These are phyloP conservation scores for Mycena citricolor DNA, from an alignment of 1,284 basidiomycete species.

Conservation along the genomic window DNA sequence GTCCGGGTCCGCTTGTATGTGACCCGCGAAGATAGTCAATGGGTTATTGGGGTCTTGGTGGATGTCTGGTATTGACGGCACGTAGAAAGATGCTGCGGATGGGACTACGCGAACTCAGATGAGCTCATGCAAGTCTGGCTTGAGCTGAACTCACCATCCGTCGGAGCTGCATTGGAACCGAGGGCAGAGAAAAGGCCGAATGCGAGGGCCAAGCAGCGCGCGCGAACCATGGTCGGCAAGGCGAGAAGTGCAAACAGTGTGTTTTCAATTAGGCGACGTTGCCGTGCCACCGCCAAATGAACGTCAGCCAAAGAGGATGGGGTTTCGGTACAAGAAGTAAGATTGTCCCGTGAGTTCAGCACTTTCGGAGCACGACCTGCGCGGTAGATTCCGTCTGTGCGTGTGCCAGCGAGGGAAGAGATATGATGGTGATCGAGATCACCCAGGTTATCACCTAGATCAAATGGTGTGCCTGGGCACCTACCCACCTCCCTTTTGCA, in stretches of 20 bases:
- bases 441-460: not conserved
- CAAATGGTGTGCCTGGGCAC: constrained; percentile 7
- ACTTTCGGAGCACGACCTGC: no score
- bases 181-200: constrained; percentile 11
- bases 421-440: no score
- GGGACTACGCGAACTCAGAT: constrained; percentile 46
- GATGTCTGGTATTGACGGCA: constrained; percentile 73
- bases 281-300: no score
- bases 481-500: constrained; percentile 21
- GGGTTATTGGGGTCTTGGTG: constrained; percentile 70
- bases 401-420: no score
- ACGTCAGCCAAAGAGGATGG: no score
- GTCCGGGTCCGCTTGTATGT: constrained; percentile 78
- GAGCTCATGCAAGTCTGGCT: not conserved
- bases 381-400: no score
- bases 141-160: constrained; percentile 43
- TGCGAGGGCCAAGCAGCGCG: constrained; percentile 17
- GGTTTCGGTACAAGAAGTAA: no score
- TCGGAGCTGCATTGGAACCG: constrained; percentile 37
- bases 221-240: constrained; percentile 13
- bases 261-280: no score
- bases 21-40: constrained; percentile 79
- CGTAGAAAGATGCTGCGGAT: constrained; percentile 84
- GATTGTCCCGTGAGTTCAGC: no score
- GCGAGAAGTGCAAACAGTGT: no score